Conservation (phyloP, 2,329 filamentous ascomycete species). For the Ampelomyces quisqualis region DNA sequence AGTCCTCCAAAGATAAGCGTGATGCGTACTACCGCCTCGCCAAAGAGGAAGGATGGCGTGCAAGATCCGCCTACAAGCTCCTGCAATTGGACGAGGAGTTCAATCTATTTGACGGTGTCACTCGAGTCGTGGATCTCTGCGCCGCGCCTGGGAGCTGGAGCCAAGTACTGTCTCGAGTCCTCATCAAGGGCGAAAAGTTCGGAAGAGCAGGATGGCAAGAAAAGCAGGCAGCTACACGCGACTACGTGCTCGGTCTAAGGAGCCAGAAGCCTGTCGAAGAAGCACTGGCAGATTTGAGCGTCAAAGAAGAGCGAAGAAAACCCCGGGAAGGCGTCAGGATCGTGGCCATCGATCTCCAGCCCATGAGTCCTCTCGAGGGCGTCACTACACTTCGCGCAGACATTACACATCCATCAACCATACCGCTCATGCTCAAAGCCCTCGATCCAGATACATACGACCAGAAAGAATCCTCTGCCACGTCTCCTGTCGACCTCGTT, state of each 20-base stretch:
- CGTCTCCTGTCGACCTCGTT: slow-evolving; percentile 85
- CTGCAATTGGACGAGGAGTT: slow-evolving; percentile 93
- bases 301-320: slow-evolving; percentile 29
- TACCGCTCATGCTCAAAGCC: slow-evolving; percentile 81
- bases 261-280: slow-evolving; percentile 12
- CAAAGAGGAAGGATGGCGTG: slow-evolving; percentile 98
- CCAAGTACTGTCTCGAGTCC: slow-evolving; percentile 87
- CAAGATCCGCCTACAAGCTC: slow-evolving; percentile 93
- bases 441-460: slow-evolving; percentile 67
- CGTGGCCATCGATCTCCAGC: slow-evolving; percentile 92
- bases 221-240: slow-evolving; percentile 68
- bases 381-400: slow-evolving; percentile 92
- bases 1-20: slow-evolving; percentile 97
- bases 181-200: slow-evolving; percentile 92
- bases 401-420: slow-evolving; percentile 94
- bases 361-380: slow-evolving; percentile 89
- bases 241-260: slow-evolving; percentile 54
- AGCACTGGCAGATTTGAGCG: slow-evolving; percentile 7
- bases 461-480: slow-evolving; percentile 50
- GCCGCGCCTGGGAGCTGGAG: slow-evolving; percentile 97
- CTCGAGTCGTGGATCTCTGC: slow-evolving; percentile 91
- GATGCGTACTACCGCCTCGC: slow-evolving; percentile 97
- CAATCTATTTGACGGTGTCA: slow-evolving; percentile 86
- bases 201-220: slow-evolving; percentile 85
- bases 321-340: slow-evolving; percentile 80